Evolutionary conservation across 495 filamentous ascomycete species (phyloP), one percentile per base, ranked within the genome.

Genomic region (Bombardia bombarda): DNA sequence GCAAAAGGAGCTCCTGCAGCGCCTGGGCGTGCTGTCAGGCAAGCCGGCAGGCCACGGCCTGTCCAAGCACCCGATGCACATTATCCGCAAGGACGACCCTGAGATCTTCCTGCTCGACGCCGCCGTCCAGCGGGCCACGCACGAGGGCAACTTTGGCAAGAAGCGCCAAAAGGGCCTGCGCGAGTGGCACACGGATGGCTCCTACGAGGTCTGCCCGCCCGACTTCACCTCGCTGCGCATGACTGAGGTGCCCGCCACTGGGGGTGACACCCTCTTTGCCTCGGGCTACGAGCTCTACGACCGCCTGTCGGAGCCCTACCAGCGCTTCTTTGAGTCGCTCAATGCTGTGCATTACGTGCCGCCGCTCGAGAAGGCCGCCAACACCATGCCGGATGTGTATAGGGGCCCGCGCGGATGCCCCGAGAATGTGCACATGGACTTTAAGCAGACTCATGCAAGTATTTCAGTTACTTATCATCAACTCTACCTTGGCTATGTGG

Each of bases 201-300:
- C 7, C 14, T 34, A n/a, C 32, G 32, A 34, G 32, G 12, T 14
- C 9, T 1, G 7, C 12, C 32, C 32, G 32, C 14, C 32, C 32
- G 14, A 9, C 32, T 34, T 17, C 32, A 34, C 32, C 2, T 9
- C 14, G 9, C 32, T 34, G 32, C 32, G 32, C 32, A 19, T 34
- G 14, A 16, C 18, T 7, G 18, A 13, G 32, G 12, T 34, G 32
- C 32, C 32, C 32, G 32, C 13, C 12, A 34, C 32, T 9, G 32
- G 32, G 12, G 32, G 32, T 14, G 32, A 34, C 32, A 34, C 32
- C 12, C 32, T 34, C 9, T 34, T 9, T 9, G 32, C 32, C 9
- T 34, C 32, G 32, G 32, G 32, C 32, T 34, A 34, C 32, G 32
- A 34, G 32, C 32, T 34, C 9, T 34, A 34, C 32, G 18, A 34